phyloP scores from a whole-genome alignment of 257 asterid species.

The Capsicum chinense region DNA sequence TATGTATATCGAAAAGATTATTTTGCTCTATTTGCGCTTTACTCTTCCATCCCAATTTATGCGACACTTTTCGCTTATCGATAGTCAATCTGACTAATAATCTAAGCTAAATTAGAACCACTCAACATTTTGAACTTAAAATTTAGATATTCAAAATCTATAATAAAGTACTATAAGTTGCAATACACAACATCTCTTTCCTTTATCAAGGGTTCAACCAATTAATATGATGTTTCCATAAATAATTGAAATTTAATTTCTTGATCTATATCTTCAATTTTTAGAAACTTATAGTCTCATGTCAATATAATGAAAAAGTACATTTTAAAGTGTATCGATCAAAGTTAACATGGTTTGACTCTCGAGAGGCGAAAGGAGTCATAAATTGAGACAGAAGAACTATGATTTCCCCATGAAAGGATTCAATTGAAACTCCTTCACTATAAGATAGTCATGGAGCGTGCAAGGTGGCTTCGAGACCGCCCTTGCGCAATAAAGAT shows the following conservation, averaged over 20 bases:
- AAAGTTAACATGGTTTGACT: conserved; percentile 35
- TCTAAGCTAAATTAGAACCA: neutral
- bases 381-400: neutral
- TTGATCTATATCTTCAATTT: too few relatives aligned
- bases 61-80: neutral
- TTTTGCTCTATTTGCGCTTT: neutral
- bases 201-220: too few relatives aligned
- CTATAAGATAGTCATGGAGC: neutral
- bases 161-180: neutral
- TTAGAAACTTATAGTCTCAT: neutral
- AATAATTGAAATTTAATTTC: too few relatives aligned
- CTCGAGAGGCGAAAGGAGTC: neutral
- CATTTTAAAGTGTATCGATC: conserved; percentile 43
- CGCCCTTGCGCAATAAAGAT: neutral
- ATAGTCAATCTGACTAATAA: neutral
- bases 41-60: neutral
- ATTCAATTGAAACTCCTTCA: neutral
- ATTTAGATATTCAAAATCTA: neutral
- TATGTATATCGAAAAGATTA: neutral
- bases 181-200: neutral
- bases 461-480: neutral
- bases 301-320: conserved; percentile 34
- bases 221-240: too few relatives aligned
- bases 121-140: neutral
- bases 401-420: neutral